Conservation (phyloP, 179 eudicot genomes). For the Gypsophila paniculata region DNA sequence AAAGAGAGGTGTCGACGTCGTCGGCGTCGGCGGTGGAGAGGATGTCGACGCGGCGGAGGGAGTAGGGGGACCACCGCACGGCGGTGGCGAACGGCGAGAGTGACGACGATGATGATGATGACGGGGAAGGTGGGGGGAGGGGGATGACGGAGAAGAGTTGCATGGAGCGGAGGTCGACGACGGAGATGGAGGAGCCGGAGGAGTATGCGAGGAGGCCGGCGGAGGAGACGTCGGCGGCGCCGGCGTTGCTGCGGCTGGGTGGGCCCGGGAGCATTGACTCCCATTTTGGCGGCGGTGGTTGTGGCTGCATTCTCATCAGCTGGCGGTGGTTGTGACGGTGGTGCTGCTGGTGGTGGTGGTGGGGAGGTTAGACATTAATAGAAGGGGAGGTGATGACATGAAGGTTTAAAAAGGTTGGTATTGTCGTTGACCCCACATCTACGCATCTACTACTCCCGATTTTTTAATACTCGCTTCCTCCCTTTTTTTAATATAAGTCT, state of each 20-base stretch:
- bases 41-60: slow-evolving; percentile 47
- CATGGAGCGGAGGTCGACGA: slow-evolving; percentile 74
- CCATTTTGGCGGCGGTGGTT: slow-evolving; percentile 30
- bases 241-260: slow-evolving; percentile 79
- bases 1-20: slow-evolving; percentile 27
- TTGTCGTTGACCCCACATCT: neutral
- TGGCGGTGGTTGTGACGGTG: neutral
- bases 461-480: too few relatives aligned
- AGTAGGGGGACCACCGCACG: slow-evolving; percentile 70
- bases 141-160: slow-evolving; percentile 73
- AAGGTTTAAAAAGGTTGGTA: neutral
- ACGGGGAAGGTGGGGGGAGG: slow-evolving; percentile 67
- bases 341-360: neutral
- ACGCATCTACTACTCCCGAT: too few relatives aligned
- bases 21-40: slow-evolving; percentile 29
- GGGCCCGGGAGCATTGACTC: slow-evolving; percentile 87
- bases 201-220: slow-evolving; percentile 86
- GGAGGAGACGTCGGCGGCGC: slow-evolving; percentile 61
- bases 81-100: slow-evolving; percentile 83
- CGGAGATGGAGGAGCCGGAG: slow-evolving; percentile 68
- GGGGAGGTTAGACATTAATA: neutral
- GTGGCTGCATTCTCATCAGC: slow-evolving; percentile 7
- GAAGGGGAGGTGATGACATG: too few relatives aligned
- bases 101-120: slow-evolving; percentile 23
- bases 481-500: too few relatives aligned